Conservation (phyloP, 495 filamentous ascomycete genomes). For the Neurospora sp. region DNA sequence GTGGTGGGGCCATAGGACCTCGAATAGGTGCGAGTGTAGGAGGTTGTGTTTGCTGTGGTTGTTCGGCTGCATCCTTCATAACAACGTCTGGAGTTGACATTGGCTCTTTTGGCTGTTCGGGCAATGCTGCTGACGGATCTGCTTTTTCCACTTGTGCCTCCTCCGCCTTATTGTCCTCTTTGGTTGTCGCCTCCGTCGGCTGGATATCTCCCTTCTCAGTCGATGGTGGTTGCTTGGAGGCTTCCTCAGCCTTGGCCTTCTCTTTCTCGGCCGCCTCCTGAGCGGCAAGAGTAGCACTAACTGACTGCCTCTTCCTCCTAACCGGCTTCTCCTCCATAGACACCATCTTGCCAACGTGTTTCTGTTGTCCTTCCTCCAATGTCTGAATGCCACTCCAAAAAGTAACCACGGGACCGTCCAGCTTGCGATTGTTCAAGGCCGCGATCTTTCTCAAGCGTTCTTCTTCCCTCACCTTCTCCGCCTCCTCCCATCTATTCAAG, state of each 20-base stretch:
- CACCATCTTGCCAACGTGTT: conserved; percentile 59
- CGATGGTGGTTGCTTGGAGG: conserved; percentile 8
- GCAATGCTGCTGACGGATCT: background rate
- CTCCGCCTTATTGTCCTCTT: background rate
- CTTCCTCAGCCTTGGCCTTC: conserved; percentile 12
- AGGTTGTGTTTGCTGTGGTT: background rate
- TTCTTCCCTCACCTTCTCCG: conserved; percentile 75
- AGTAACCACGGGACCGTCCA: conserved; percentile 83
- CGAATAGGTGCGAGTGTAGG: conserved; percentile 3
- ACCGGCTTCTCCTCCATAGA: conserved; percentile 46
- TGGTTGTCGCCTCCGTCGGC: background rate
- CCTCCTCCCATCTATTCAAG: conserved; percentile 87
- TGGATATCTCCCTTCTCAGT: conserved; percentile 6
- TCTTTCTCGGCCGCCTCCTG: conserved; percentile 18
- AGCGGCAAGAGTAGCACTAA: conserved; percentile 9
- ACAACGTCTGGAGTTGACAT: background rate
- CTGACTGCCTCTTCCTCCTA: conserved; percentile 36
- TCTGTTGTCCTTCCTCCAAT: conserved; percentile 65
- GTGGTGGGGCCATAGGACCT: conserved; percentile 7
- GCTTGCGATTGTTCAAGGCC: conserved; percentile 70
- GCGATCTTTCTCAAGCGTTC: conserved; percentile 72
- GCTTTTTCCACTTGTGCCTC: background rate
- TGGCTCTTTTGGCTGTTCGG: background rate
- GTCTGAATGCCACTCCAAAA: conserved; percentile 86
- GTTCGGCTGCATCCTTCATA: background rate